These are phyloP conservation scores for Scedosporium dehoogii DNA, from an alignment of 2,329 filamentous ascomycete genomes.

Conservation along the genomic window DNA sequence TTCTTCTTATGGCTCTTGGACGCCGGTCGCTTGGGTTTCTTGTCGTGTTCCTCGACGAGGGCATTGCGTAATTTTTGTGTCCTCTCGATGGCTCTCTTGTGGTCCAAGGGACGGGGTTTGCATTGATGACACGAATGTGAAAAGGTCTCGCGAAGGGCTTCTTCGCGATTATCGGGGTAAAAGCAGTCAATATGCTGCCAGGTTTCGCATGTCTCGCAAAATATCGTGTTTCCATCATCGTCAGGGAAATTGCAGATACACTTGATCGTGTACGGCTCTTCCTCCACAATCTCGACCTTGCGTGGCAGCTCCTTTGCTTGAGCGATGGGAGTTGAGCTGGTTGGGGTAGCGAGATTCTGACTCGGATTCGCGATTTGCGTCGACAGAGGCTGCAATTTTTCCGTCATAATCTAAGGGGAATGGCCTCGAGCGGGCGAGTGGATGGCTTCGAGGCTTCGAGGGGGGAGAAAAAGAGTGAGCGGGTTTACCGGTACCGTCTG, in stretches of 20 bases:
- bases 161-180: conserved; percentile 64
- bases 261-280: conserved; percentile 90
- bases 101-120: conserved; percentile 65
- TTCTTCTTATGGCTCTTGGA: conserved; percentile 87
- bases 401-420: conserved; percentile 49
- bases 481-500: conserved; percentile 41
- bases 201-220: conserved; percentile 89
- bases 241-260: conserved; percentile 91
- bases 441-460: conserved; percentile 23
- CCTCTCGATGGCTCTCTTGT: conserved; percentile 63
- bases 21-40: conserved; percentile 63
- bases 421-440: conserved; percentile 30
- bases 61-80: conserved; percentile 47
- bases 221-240: conserved; percentile 96
- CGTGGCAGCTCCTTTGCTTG: conserved; percentile 30
- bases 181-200: conserved; percentile 99
- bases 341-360: conserved; percentile 35
- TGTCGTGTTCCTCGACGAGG: conserved; percentile 38
- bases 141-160: conserved; percentile 61
- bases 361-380: conserved; percentile 47
- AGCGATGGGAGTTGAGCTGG: conserved; percentile 18
- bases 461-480: conserved; percentile 9
- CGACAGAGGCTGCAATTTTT: conserved; percentile 42
- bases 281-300: conserved; percentile 47
- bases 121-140: conserved; percentile 87